Evolutionary conservation across 352 stramenopile species (phyloP).

Genomic region (Phytopythium vexans): DNA sequence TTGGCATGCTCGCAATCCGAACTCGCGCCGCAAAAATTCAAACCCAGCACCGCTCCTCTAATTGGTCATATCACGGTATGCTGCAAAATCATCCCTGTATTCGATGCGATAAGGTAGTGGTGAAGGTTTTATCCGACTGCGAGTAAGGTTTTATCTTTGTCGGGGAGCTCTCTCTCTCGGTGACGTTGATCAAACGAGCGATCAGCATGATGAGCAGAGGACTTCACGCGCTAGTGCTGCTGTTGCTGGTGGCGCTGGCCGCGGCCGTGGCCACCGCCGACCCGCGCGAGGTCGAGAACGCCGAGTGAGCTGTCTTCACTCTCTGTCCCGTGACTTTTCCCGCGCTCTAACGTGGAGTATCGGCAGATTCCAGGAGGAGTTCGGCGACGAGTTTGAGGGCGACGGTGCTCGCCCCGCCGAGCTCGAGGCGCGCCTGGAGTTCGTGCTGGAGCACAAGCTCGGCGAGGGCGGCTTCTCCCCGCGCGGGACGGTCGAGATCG

Average conservation of each 20-base stretch:
- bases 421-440: conserved; percentile 43
- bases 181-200: no score
- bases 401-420: conserved; percentile 24
- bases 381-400: conserved; percentile 65
- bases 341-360: background rate
- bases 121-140: no score
- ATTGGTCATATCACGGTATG: no score
- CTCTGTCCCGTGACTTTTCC: background rate
- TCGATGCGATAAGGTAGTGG: no score
- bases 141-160: background rate
- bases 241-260: conserved; percentile 33
- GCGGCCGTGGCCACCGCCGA: conserved; percentile 25
- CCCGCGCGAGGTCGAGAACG: conserved; percentile 57
- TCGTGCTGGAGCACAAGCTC: conserved; percentile 68
- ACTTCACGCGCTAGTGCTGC: conserved; percentile 12
- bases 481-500: conserved; percentile 60
- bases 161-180: background rate
- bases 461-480: conserved; percentile 26
- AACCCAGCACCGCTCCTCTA: no score
- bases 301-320: conserved; percentile 34
- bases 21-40: no score
- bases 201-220: conserved; percentile 14
- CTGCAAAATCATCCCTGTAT: no score
- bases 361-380: conserved; percentile 60
- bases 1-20: no score